These are phyloP conservation scores for Thecaphora thlaspeos DNA, from an alignment of 1,284 basidiomycete genomes.

Conservation along the genomic window DNA sequence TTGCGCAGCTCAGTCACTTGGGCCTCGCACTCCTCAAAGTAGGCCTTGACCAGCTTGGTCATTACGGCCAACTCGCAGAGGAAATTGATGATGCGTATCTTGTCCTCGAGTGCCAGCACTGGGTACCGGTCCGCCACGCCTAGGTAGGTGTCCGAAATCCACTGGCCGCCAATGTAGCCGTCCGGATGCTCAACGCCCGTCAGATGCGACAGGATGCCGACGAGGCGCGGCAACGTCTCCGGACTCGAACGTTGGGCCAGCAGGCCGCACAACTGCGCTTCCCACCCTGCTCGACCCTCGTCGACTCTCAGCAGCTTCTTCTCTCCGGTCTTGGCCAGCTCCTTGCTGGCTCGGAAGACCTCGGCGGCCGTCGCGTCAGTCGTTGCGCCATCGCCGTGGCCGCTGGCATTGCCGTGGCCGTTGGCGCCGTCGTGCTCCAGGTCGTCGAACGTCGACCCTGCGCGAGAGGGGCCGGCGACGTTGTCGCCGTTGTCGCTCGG, in stretches of 20 bases:
- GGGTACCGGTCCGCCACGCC: slow-evolving; percentile 65
- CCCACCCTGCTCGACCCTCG: slow-evolving; percentile 49
- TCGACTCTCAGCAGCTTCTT: slow-evolving; percentile 39
- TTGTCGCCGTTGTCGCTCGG: slow-evolving; percentile 55
- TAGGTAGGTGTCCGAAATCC: slow-evolving; percentile 48
- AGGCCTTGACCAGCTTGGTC: slow-evolving; percentile 79
- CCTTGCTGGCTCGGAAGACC: slow-evolving; percentile 32
- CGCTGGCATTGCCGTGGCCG: slow-evolving; percentile 8
- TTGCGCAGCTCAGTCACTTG: slow-evolving; percentile 88
- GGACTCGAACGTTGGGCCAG: slow-evolving; percentile 46
- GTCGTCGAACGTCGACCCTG: slow-evolving; percentile 29
- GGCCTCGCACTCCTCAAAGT: slow-evolving; percentile 86
- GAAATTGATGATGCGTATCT: slow-evolving; percentile 80
- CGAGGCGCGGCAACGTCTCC: slow-evolving; percentile 43
- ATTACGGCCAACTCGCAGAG: slow-evolving; percentile 86
- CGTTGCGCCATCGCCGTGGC: slow-evolving; percentile 4
- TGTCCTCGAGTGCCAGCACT: slow-evolving; percentile 71
- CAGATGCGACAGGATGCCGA: slow-evolving; percentile 51
- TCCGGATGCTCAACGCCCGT: slow-evolving; percentile 49
- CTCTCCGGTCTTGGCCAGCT: slow-evolving; percentile 44
- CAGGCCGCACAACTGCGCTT: slow-evolving; percentile 39
- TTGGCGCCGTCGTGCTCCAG: slow-evolving; percentile 13
- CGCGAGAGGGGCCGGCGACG: slow-evolving; percentile 23
- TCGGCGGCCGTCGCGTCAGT: slow-evolving; percentile 27
- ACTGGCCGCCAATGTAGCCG: slow-evolving; percentile 34